phyloP scores from a whole-genome alignment of 2,329 filamentous ascomycete species.

The Chaetoscypha palmicola region DNA sequence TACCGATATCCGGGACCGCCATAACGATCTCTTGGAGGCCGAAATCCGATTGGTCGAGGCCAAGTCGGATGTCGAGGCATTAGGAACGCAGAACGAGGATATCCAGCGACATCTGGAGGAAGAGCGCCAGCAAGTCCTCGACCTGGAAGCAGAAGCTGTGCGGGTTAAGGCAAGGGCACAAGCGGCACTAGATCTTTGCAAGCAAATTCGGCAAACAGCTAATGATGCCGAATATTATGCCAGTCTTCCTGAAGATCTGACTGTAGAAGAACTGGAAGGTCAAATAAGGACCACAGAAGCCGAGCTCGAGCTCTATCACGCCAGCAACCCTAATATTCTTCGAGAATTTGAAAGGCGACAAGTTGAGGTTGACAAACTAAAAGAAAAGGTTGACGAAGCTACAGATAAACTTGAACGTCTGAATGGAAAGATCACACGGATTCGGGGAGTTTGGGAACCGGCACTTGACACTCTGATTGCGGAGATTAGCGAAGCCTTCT shows the following conservation, averaged over 20 bases:
- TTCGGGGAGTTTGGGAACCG: slow-evolving; percentile 76
- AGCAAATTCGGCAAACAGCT: slow-evolving; percentile 25
- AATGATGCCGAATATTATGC: slow-evolving; percentile 33
- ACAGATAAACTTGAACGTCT: slow-evolving; percentile 49
- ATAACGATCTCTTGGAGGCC: slow-evolving; percentile 59
- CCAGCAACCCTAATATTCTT: slow-evolving; percentile 67
- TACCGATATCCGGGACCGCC: slow-evolving; percentile 51
- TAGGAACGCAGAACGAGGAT: slow-evolving; percentile 58
- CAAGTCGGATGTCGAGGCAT: slow-evolving; percentile 64
- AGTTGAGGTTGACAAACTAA: slow-evolving; percentile 60
- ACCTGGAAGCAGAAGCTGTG: slow-evolving; percentile 36
- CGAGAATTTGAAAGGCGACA: slow-evolving; percentile 70
- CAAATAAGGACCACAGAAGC: slow-evolving; percentile 69
- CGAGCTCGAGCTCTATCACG: slow-evolving; percentile 73
- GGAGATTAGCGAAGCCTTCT: slow-evolving; percentile 84
- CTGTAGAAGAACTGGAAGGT: slow-evolving; percentile 57
- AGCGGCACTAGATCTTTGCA: slow-evolving; percentile 37
- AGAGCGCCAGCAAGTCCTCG: slow-evolving; percentile 36
- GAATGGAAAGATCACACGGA: slow-evolving; percentile 51
- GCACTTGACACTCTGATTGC: slow-evolving; percentile 68
- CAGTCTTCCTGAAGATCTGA: slow-evolving; percentile 42
- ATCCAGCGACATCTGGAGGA: slow-evolving; percentile 47
- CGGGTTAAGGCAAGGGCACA: slow-evolving; percentile 31
- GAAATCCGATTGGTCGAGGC: slow-evolving; percentile 72
- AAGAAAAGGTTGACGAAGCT: slow-evolving; percentile 49